Base-by-base conservation (phyloP, 352 stramenopile species). In the Globisporangium emineosum region DNA sequence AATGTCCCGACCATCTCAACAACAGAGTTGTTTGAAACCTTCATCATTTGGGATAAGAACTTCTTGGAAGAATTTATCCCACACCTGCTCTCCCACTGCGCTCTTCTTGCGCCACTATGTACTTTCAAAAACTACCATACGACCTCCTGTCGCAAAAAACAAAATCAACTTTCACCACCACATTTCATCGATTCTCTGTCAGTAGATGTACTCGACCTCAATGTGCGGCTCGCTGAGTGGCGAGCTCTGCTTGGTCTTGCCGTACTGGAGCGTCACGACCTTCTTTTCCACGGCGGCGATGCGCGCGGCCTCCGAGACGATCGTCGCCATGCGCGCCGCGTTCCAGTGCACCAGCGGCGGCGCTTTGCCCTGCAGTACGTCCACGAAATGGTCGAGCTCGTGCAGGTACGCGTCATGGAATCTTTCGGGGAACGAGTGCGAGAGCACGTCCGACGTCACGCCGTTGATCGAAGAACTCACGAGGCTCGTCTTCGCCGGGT, bases 381-480 rank as follows among this genome's bases (percentile, higher is more conserved):
- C 23, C 15, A 32, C 47, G 9, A 32, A 53, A 6, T 32, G 21
- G 15, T 47, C 40, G 15, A 50, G 21, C 13, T 21, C 32, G 32
- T 37, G 32, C 32, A 37, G 17, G 9, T 50, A 50, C 45, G 13
- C 21, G n/a, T 30, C 45, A 15, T 71, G 71, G 70, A 98, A 98
- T 21, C 93, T 76, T 59, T 97, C 73, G 0, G 91, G 91, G 69
- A 98, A 97, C 8, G 89, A 97, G 65, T 98, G 79, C 33, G 77
- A 58, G 35, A 85, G 72, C 25, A 78, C 78, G 33, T 91, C 83
- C 6, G 64, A 53, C 19, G 77, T 69, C 51, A 94, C 73, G 13
- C 92, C 92, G 30, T 58, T 40, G 17, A 60, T 70, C 19, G 72
- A 83, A 17, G 79, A 84, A 43, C 74, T 67, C 25, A 94, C 72